Evolutionary conservation across 352 stramenopile genomes (phyloP).

Genomic region (Pythium biforme): DNA sequence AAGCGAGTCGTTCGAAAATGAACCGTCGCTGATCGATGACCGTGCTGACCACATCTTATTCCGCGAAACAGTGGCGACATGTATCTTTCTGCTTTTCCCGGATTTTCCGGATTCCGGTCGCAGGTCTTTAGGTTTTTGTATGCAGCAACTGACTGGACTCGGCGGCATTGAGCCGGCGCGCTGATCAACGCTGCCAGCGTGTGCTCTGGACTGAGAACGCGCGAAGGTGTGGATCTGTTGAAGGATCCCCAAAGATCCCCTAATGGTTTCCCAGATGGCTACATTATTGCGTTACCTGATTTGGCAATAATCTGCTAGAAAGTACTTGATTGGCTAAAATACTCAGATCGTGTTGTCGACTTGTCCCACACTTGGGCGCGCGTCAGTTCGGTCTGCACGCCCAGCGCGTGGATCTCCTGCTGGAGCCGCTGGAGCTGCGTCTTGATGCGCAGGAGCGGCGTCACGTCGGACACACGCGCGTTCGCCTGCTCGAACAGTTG

Average conservation of each 20-base stretch:
- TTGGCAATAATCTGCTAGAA: too few species aligned
- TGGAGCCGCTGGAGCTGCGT: slow-evolving; percentile 40
- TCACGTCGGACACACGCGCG: slow-evolving; percentile 17
- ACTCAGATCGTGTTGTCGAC: neutral
- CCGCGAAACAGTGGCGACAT: neutral
- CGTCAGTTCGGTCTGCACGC: slow-evolving; percentile 38
- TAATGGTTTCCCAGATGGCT: neutral
- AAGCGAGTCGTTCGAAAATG: too few species aligned
- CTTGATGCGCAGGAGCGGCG: slow-evolving; percentile 39
- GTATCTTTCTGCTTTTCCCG: neutral
- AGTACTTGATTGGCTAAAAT: slow-evolving; percentile 5
- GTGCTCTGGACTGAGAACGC: too few species aligned
- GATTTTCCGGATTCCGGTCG: too few species aligned
- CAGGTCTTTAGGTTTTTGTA: too few species aligned
- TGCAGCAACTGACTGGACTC: too few species aligned
- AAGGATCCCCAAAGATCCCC: too few species aligned
- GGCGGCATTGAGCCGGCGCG: too few species aligned
- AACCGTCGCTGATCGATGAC: too few species aligned
- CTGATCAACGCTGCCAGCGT: too few species aligned
- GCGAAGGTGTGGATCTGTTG: too few species aligned
- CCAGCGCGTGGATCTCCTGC: slow-evolving; percentile 43
- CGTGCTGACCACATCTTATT: slow-evolving; percentile 1
- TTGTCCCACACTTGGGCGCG: slow-evolving; percentile 34
- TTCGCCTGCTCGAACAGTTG: slow-evolving; percentile 10
- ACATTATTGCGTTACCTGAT: slow-evolving; percentile 1